phyloP scores from a whole-genome alignment of 306 rosid genomes.

The Astragalus membranaceus region DNA sequence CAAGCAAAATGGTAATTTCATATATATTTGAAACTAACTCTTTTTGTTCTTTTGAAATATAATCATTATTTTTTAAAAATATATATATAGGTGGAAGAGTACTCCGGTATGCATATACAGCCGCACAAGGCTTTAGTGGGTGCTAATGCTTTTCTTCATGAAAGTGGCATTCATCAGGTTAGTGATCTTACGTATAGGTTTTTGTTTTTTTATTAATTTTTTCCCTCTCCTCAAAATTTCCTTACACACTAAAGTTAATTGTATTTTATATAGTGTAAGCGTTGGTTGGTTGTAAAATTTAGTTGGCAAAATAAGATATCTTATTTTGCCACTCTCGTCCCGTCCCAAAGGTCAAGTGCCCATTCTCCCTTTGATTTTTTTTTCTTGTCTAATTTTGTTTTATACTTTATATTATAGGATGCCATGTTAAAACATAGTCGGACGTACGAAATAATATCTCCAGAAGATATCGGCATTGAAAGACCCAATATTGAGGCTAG shows the following conservation, averaged over 20 bases:
- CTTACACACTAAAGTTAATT: no score
- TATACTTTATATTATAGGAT: constrained; percentile 50
- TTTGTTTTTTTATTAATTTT: no score
- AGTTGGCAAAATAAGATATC: no score
- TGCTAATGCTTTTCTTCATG: constrained; percentile 91
- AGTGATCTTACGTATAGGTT: no score
- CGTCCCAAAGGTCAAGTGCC: no score
- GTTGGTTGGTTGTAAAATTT: no score
- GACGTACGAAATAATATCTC: constrained; percentile 82
- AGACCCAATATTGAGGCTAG: constrained; percentile 58
- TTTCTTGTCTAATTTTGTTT: neutral
- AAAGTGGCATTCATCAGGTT: constrained; percentile 99
- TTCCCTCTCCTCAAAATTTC: no score
- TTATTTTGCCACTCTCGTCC: no score
- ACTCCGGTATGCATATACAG: constrained; percentile 71
- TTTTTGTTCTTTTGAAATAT: neutral
- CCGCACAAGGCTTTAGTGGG: constrained; percentile 97
- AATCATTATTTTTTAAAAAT: neutral
- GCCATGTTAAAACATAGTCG: constrained; percentile 84
- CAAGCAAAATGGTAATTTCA: constrained; percentile 99
- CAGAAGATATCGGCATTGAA: constrained; percentile 68
- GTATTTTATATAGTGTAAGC: no score
- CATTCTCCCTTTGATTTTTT: no score
- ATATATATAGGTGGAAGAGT: constrained; percentile 90
- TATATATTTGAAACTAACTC: neutral